Evolutionary conservation across 805 yeast species (phyloP).

Genomic region (Starmerella geochares): DNA sequence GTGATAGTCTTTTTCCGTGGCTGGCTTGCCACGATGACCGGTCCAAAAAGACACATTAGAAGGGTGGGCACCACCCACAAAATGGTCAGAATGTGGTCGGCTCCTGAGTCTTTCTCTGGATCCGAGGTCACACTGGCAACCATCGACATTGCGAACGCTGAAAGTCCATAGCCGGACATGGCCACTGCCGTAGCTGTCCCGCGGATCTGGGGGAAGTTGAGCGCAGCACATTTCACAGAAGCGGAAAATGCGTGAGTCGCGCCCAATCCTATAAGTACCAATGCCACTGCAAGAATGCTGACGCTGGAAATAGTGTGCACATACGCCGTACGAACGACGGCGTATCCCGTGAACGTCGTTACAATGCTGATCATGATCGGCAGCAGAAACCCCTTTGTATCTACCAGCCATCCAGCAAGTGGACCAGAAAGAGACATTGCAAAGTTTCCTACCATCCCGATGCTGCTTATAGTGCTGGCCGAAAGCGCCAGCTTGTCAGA

Average conservation of each 20-base stretch:
- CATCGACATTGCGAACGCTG: conserved; percentile 58
- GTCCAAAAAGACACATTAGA: conserved; percentile 36
- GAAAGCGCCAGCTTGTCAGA: conserved; percentile 47
- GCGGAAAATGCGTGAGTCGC: conserved; percentile 57
- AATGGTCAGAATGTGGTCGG: conserved; percentile 38
- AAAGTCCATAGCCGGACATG: conserved; percentile 61
- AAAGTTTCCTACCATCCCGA: conserved; percentile 59
- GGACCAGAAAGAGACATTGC: conserved; percentile 62
- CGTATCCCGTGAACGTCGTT: conserved; percentile 46
- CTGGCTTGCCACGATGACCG: conserved; percentile 18
- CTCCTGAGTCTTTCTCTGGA: not conserved
- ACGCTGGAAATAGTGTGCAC: conserved; percentile 32
- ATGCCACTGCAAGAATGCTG: conserved; percentile 37
- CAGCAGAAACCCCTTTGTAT: conserved; percentile 46
- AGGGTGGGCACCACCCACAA: conserved; percentile 38
- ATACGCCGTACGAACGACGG: conserved; percentile 44
- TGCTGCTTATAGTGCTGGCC: conserved; percentile 52
- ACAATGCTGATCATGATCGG: conserved; percentile 45
- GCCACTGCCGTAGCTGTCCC: conserved; percentile 73
- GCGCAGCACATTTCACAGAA: conserved; percentile 62
- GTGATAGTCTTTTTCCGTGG: conserved; percentile 10
- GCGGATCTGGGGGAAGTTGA: conserved; percentile 52
- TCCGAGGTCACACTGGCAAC: conserved; percentile 43
- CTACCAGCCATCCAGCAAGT: conserved; percentile 55
- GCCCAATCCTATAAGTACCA: conserved; percentile 55